These are phyloP conservation scores for Verticillium zaregamsianum DNA, from an alignment of 2,329 filamentous ascomycete species.

Conservation along the genomic window DNA sequence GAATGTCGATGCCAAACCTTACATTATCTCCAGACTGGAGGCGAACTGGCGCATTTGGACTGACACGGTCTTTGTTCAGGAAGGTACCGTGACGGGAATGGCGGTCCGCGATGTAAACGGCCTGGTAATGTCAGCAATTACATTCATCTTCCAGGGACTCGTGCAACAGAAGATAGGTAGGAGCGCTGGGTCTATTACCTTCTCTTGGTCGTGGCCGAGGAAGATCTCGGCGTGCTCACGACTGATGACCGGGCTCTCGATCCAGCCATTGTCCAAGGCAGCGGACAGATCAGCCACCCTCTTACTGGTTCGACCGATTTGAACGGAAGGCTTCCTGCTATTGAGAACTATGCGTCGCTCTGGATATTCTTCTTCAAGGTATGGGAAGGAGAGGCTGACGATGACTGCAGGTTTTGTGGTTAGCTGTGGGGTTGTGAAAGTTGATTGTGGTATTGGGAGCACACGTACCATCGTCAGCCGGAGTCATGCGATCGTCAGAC, in stretches of 20 bases:
- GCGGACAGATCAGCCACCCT: constrained; percentile 26
- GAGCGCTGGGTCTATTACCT: neutral
- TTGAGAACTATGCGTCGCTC: constrained; percentile 23
- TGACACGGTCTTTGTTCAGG: constrained; percentile 28
- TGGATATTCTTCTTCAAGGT: constrained; percentile 4
- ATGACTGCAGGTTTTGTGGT: neutral
- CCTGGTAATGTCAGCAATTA: constrained; percentile 26
- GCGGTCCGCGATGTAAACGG: constrained; percentile 39
- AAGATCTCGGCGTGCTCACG: constrained; percentile 58
- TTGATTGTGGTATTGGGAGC: neutral
- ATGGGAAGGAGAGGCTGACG: constrained; percentile 1
- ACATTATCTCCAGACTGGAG: constrained; percentile 25
- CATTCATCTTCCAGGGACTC: neutral
- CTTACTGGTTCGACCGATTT: constrained; percentile 42
- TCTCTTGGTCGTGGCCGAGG: constrained; percentile 28
- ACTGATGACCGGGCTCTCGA: constrained; percentile 70
- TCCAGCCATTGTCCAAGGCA: constrained; percentile 56
- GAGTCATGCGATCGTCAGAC: constrained; percentile 4
- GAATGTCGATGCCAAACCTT: constrained; percentile 30
- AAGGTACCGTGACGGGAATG: constrained; percentile 52
- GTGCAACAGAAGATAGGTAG: neutral
- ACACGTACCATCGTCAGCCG: constrained; percentile 7
- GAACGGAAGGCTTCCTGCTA: constrained; percentile 19
- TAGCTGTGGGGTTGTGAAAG: neutral
- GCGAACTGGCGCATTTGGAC: constrained; percentile 7